These are phyloP conservation scores for Cladorrhinum samala DNA, from an alignment of 495 filamentous ascomycete genomes.

Conservation along the genomic window DNA sequence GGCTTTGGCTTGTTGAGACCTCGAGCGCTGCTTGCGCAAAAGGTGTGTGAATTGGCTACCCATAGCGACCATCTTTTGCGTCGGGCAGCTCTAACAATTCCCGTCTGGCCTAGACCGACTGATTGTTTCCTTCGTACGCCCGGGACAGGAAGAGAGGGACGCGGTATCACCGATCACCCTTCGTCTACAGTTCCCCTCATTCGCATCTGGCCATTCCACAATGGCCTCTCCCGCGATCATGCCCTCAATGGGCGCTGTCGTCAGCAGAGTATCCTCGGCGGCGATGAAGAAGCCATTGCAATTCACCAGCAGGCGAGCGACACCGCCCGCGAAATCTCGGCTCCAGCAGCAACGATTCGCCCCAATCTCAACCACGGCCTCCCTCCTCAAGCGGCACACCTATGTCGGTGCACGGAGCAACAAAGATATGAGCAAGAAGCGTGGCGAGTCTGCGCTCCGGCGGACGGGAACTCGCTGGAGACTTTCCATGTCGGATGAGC, in stretches of 20 bases:
- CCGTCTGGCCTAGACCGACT: background rate
- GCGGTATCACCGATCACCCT: too few relatives aligned
- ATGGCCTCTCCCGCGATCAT: conserved; percentile 43
- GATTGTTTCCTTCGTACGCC: background rate
- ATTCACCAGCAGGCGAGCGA: background rate
- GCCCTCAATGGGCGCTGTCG: conserved; percentile 34
- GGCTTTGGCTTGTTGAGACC: background rate
- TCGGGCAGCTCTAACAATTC: background rate
- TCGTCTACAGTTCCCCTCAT: too few relatives aligned
- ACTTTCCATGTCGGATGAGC: conserved; percentile 61
- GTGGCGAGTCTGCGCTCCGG: conserved; percentile 75
- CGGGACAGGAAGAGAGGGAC: too few relatives aligned
- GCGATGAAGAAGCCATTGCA: background rate
- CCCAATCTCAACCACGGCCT: conserved; percentile 33
- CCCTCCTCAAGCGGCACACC: conserved; percentile 30
- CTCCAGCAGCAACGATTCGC: conserved; percentile 13
- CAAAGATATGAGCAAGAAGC: conserved; percentile 58
- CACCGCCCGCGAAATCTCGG: background rate
- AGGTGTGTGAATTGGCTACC: too few relatives aligned
- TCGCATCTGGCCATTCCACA: background rate
- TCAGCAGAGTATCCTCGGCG: conserved; percentile 6
- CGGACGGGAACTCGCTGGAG: conserved; percentile 67
- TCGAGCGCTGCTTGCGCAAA: conserved; percentile 1
- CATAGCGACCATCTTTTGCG: background rate
- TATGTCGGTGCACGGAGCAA: conserved; percentile 34